These are phyloP conservation scores for Chlorella ohadii DNA, from an alignment of 139 green algal genomes.

Conservation along the genomic window DNA sequence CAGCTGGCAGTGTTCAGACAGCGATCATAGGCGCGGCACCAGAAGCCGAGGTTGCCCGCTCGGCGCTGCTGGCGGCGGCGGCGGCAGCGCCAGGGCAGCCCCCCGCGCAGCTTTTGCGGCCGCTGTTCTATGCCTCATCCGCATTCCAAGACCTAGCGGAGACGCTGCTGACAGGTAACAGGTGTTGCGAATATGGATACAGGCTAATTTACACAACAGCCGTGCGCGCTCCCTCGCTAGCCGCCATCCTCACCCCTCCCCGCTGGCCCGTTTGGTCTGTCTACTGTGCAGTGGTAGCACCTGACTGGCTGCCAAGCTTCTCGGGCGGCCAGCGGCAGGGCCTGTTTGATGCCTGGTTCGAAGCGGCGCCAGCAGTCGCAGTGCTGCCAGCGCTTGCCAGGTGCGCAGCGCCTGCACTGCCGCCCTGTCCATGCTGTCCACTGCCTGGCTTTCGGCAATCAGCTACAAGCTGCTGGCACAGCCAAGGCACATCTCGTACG, in stretches of 20 bases:
- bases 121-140: neutral
- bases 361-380: neutral
- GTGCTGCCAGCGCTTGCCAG: slow-evolving; percentile 27
- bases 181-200: too few species aligned
- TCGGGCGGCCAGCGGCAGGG: neutral
- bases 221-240: neutral
- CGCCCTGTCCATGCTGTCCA: too few species aligned
- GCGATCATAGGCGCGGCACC: neutral
- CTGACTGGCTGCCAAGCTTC: slow-evolving; percentile 38
- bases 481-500: too few species aligned
- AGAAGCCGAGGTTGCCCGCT: neutral
- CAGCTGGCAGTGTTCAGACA: neutral
- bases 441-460: too few species aligned
- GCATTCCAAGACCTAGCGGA: slow-evolving; percentile 31
- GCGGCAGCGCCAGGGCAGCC: neutral
- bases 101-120: neutral
- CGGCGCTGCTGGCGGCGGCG: neutral
- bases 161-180: slow-evolving; percentile 21
- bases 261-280: too few species aligned
- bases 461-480: too few species aligned
- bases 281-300: slow-evolving; percentile 40
- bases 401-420: too few species aligned
- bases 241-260: too few species aligned
- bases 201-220: too few species aligned
- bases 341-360: slow-evolving; percentile 40